phyloP scores from a whole-genome alignment of 2,329 filamentous ascomycete species.

The Albophoma yamanashiensis region DNA sequence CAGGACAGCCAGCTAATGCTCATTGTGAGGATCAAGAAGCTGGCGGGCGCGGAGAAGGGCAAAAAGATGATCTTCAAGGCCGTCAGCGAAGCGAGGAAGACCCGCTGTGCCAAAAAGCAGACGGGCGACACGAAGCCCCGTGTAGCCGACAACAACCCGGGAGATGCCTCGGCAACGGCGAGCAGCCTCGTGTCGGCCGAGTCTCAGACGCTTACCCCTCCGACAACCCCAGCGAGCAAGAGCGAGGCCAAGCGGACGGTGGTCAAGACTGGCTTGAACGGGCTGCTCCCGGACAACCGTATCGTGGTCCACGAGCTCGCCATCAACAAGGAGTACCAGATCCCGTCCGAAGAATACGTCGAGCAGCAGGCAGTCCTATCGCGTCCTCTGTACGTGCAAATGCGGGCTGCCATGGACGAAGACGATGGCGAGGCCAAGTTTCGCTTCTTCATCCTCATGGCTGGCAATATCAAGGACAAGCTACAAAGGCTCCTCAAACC shows the following conservation, averaged over 20 bases:
- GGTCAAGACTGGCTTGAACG: slow-evolving; percentile 32
- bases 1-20: slow-evolving; percentile 72
- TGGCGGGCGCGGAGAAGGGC: slow-evolving; percentile 61
- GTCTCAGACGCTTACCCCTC: slow-evolving; percentile 42
- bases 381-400: slow-evolving; percentile 42
- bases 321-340: slow-evolving; percentile 68
- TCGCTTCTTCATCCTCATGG: slow-evolving; percentile 58
- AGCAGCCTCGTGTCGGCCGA: slow-evolving; percentile 27
- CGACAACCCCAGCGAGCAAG: slow-evolving; percentile 35
- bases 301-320: slow-evolving; percentile 69
- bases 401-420: slow-evolving; percentile 54
- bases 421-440: slow-evolving; percentile 55
- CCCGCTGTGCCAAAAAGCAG: slow-evolving; percentile 53
- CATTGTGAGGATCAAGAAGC: slow-evolving; percentile 67
- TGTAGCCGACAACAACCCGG: slow-evolving; percentile 38
- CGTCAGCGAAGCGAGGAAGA: slow-evolving; percentile 59
- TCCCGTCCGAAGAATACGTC: slow-evolving; percentile 50
- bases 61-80: slow-evolving; percentile 65
- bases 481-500: slow-evolving; percentile 61
- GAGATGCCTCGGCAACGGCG: slow-evolving; percentile 25
- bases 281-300: slow-evolving; percentile 60
- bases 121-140: slow-evolving; percentile 62
- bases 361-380: slow-evolving; percentile 42
- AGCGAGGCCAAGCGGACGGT: slow-evolving; percentile 24
- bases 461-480: slow-evolving; percentile 60